These are phyloP conservation scores for Alloteropsis semialata DNA, from an alignment of 176 grass and related monocot genomes.

Conservation along the genomic window DNA sequence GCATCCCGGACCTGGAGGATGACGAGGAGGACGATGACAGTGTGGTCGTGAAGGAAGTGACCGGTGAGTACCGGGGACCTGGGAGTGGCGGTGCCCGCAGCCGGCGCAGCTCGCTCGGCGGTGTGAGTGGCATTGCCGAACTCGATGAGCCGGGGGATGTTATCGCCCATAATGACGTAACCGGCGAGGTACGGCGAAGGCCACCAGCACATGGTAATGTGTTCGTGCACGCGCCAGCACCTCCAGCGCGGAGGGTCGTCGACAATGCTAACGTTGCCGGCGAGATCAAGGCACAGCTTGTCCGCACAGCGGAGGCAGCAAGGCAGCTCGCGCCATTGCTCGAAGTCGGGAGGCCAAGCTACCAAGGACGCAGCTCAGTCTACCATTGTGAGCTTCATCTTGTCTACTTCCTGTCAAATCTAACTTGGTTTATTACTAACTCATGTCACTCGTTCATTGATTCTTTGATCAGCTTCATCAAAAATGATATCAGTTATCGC, in stretches of 20 bases:
- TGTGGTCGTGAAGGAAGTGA: conserved; percentile 47
- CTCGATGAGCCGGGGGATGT: conserved; percentile 17
- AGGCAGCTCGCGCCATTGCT: conserved; percentile 57
- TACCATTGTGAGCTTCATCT: conserved; percentile 57
- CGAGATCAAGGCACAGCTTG: conserved; percentile 63
- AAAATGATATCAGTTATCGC: conserved; percentile 55
- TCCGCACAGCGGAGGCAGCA: conserved; percentile 51
- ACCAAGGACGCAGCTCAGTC: conserved; percentile 46
- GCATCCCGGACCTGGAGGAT: conserved; percentile 86
- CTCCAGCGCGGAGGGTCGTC: background rate
- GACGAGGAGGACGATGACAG: conserved; percentile 51
- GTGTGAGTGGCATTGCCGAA: background rate
- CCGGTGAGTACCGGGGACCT: conserved; percentile 12
- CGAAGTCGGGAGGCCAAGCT: conserved; percentile 62
- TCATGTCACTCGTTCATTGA: conserved; percentile 20
- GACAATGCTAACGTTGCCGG: conserved; percentile 36
- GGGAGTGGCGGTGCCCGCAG: conserved; percentile 3
- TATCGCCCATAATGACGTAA: conserved; percentile 31
- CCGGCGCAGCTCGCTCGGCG: conserved; percentile 29
- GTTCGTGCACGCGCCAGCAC: background rate
- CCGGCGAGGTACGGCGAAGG: conserved; percentile 22
- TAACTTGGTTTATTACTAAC: background rate
- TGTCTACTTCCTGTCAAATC: conserved; percentile 12
- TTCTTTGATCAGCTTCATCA: conserved; percentile 51
- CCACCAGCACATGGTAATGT: background rate